Evolutionary conservation across 768 basidiomycete genomes (phyloP).

Genomic region (Mycena venus): DNA sequence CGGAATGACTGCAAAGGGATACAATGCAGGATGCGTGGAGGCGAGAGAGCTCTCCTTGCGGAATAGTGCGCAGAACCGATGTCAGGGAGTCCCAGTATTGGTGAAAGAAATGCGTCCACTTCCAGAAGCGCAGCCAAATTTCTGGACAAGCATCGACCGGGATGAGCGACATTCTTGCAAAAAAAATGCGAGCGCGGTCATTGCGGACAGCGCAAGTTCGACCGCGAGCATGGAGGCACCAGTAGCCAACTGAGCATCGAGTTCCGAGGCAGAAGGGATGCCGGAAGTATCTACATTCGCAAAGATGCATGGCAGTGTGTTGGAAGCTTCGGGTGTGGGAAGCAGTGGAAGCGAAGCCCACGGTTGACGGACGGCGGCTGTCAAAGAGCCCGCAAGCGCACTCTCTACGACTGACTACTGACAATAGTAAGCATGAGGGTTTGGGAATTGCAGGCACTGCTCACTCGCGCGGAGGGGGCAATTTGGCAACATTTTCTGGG

Average conservation of each 20-base stretch:
- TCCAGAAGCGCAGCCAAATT: neutral
- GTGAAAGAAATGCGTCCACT: neutral
- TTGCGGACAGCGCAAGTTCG: neutral
- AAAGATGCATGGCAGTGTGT: neutral
- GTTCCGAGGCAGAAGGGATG: neutral
- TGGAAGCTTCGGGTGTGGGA: neutral
- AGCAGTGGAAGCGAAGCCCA: neutral
- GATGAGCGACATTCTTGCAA: neutral
- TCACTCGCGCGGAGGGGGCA: neutral
- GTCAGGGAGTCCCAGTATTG: neutral
- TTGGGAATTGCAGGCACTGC: neutral
- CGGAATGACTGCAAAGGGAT: neutral
- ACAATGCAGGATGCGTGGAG: neutral
- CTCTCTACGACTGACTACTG: neutral
- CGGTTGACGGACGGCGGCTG: neutral
- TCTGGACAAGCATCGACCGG: neutral
- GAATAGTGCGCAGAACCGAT: neutral
- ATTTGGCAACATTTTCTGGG: neutral
- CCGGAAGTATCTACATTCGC: neutral
- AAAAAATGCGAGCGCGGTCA: neutral
- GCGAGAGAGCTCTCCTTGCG: neutral
- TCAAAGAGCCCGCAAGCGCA: neutral
- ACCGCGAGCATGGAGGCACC: neutral
- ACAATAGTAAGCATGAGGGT: neutral
- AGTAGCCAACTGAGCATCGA: neutral